Percentiles rank a stretch among this genome's conserved stretches.
Conservation (phyloP, 2,329 filamentous ascomycete species). For the Colletotrichum eremochloae region DNA sequence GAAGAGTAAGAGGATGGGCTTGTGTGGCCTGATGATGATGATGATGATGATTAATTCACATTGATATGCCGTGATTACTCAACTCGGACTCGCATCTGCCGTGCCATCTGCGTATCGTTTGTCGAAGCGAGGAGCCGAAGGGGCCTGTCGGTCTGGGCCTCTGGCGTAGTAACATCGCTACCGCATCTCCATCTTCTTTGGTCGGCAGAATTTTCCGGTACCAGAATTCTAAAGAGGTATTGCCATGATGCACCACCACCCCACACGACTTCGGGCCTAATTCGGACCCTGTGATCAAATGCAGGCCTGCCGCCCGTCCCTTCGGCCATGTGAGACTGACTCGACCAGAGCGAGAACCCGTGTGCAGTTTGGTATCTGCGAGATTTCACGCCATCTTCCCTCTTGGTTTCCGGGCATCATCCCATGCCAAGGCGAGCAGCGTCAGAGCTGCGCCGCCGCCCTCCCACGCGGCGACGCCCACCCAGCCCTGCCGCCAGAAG, state of each 20-base stretch:
- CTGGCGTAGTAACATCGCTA: not conserved
- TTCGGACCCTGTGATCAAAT: not conserved
- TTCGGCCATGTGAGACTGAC: no score
- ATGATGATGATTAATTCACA: not conserved
- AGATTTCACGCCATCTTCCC: not conserved
- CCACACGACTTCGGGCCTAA: not conserved
- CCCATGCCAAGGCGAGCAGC: conserved; percentile 15
- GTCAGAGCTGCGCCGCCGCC: conserved; percentile 45
- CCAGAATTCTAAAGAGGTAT: not conserved
- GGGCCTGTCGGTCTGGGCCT: not conserved
- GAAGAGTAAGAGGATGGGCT: not conserved
- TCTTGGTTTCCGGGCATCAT: not conserved
- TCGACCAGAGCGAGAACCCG: not conserved
- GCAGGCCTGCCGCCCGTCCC: not conserved
- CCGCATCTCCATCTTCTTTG: not conserved
- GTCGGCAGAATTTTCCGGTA: not conserved
- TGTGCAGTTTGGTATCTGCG: not conserved
- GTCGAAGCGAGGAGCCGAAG: not conserved
- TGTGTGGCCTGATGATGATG: not conserved
- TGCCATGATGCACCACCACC: not conserved
- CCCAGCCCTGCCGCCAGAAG: conserved; percentile 49
- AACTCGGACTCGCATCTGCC: not conserved
- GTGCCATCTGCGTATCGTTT: not conserved
- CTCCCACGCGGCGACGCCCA: conserved; percentile 45
- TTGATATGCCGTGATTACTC: not conserved